Evolutionary conservation across 2,329 filamentous ascomycete genomes (phyloP), one percentile per base, ranked within the genome.

Genomic region (Fusarium denticulatum): DNA sequence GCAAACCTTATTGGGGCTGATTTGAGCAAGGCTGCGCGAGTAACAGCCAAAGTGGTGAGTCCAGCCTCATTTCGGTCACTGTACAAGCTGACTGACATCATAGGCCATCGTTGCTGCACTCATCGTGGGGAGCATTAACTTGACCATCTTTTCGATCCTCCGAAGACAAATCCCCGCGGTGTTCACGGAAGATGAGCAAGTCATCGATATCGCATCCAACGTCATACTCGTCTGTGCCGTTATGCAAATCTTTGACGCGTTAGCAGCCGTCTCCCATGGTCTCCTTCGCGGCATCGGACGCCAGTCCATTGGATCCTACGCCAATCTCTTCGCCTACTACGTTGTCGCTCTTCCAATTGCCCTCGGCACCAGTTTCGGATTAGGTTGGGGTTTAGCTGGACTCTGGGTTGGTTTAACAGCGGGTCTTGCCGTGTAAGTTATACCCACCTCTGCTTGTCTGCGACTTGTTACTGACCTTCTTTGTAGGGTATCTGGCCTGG

Each of bases 1-100:
- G 95, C 95, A 4, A 97, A 97, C 76, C 85, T 98, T 22, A 96
- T 98, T 68, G 95, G 95, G 11, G 95, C 95, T 0, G 91, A 91
- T 1, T 85, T 97, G 8, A 90, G 93, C 6, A 90, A 91, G 37
- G 92, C 95, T 1, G 95, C 95, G 4, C 92, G 91, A 78, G 92
- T 89, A 4, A 92, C 92, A 2, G 93, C 93, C 13, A 91, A 90
- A 81, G 94, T 97, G 60, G 91, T 87, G 76, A 71, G 85, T 82
- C 45, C 5, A 7, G 6, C 0, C 6, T 26, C 11, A 12, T 36
- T 1, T 20, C 2, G 1, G 2, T 8, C n/a, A 6, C 10, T 1
- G 3, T 16, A 4, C 18, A 16, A 3, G 3, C 20, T 22, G 0
- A 40, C 34, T 39, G 18, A n/a, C 10, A 12, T 9, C 4, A 0